phyloP scores from a whole-genome alignment of 2,329 filamentous ascomycete species.

The Herpotrichia juniperi region DNA sequence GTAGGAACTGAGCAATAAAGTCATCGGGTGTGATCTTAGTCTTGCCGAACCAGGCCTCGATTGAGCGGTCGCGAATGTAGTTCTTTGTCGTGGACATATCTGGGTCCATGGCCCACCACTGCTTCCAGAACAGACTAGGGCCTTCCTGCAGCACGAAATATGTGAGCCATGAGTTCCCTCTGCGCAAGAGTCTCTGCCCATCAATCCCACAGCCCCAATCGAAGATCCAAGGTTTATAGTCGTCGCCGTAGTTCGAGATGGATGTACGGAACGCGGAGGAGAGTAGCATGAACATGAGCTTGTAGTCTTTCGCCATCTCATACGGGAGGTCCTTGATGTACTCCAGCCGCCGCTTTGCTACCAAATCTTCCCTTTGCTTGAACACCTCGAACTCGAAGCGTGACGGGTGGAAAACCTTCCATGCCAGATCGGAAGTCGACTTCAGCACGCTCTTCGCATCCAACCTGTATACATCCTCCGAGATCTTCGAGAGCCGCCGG shows the following conservation, averaged over 20 bases:
- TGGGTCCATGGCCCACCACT: constrained; percentile 33
- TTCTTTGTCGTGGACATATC: constrained; percentile 21
- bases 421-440: constrained; percentile 16
- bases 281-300: constrained; percentile 37
- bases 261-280: constrained; percentile 34
- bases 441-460: constrained; percentile 13
- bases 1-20: constrained; percentile 19
- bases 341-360: constrained; percentile 25
- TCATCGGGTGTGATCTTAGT: constrained; percentile 17
- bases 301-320: constrained; percentile 33
- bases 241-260: constrained; percentile 27
- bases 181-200: constrained; percentile 27
- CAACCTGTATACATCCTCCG: constrained; percentile 22
- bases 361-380: constrained; percentile 24
- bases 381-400: constrained; percentile 23
- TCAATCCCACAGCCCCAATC: constrained; percentile 35
- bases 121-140: constrained; percentile 36
- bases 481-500: constrained; percentile 29
- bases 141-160: constrained; percentile 41
- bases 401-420: constrained; percentile 19
- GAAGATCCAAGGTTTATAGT: constrained; percentile 34
- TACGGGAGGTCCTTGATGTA: constrained; percentile 25
- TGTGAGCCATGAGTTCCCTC: constrained; percentile 37
- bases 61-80: constrained; percentile 34
- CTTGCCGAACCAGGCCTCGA: constrained; percentile 25